Base-by-base conservation (phyloP, 345 rosid species). In the Euphorbia peplus region DNA sequence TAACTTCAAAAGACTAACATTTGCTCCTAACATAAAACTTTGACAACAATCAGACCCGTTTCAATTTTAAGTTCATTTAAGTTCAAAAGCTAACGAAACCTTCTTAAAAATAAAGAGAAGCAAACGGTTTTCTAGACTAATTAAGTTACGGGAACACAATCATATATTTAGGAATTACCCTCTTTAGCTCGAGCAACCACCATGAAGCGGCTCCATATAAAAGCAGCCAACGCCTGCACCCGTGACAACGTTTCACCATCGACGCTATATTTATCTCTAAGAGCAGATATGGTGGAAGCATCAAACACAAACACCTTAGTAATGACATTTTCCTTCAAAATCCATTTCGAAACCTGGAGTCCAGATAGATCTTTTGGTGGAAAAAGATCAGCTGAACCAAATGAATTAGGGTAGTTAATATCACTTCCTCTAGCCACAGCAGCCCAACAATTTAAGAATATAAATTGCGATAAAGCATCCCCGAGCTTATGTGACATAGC, bases 251-350 rank as follows among this genome's bases (percentile, higher is more conserved):
- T 18, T n/a, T 3, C 16, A 2, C 41, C 26, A 24, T 62, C 29
- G 37, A 52, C 57, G 7, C 66, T 15, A 22, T 57, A 82, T 68
- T 56, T 80, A 11, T 74, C 74, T 39, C 67, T 64, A 15, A 88
- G 73, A 1, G 73, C 61, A 1, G 71, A 73, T 14, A 86, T 28
- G 15, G 68, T 24, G 21, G 80, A 60, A 9, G 72, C 73, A 14
- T 54, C 69, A 11, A 88, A 84, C 32, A 81, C 70, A 26, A 83
- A 87, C 47, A 82, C 79, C 76, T 44, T 82, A 22, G 72, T 15
- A 12, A 73, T 74, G 48, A 83, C 63, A 8, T 75, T 76, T 18
- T 79, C 82, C 67, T 76, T 79, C 1, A 53, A 50, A 56, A 67
- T 76, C 25, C 81, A 77, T 1, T 67, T 73, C 29, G 64, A 30